Conservation (phyloP, 2,329 filamentous ascomycete species). For the Dothidotthia symphoricarpi region DNA sequence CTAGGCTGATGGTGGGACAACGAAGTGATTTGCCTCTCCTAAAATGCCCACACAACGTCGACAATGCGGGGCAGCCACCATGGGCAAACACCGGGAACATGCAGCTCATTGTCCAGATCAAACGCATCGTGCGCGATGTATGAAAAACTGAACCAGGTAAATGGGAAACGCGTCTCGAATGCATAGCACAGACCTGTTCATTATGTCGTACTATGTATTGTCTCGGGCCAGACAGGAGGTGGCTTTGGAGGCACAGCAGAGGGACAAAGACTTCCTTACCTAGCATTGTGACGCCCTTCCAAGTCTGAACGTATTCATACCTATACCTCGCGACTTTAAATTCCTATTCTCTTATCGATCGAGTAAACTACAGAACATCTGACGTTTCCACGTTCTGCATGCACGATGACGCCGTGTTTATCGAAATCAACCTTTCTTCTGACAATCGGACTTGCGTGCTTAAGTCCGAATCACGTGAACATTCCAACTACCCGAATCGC, state of each 20-base stretch:
- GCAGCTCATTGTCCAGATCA: background rate
- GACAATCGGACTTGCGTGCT: too few relatives aligned
- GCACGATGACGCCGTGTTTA: constrained; percentile 7
- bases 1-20: too few relatives aligned
- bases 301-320: background rate
- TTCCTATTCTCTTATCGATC: constrained; percentile 3
- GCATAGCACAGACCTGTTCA: constrained; percentile 2
- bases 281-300: constrained; percentile 1
- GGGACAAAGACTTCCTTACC: constrained; percentile 1
- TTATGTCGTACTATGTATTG: constrained; percentile 9
- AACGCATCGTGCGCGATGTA: constrained; percentile 5
- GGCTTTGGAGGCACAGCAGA: constrained; percentile 2
- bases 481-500: too few relatives aligned
- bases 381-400: constrained; percentile 6
- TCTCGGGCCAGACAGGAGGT: constrained; percentile 6
- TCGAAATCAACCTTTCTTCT: background rate
- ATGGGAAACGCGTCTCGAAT: constrained; percentile 3
- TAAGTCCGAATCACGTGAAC: too few relatives aligned
- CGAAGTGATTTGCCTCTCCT: too few relatives aligned
- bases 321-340: background rate
- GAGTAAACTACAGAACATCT: constrained; percentile 3
- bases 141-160: constrained; percentile 1
- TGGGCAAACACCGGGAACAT: too few relatives aligned
- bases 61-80: too few relatives aligned
- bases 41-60: too few relatives aligned